Base-by-base conservation (phyloP, 2,329 filamentous ascomycete genomes). In the Bipolaris bicolor region DNA sequence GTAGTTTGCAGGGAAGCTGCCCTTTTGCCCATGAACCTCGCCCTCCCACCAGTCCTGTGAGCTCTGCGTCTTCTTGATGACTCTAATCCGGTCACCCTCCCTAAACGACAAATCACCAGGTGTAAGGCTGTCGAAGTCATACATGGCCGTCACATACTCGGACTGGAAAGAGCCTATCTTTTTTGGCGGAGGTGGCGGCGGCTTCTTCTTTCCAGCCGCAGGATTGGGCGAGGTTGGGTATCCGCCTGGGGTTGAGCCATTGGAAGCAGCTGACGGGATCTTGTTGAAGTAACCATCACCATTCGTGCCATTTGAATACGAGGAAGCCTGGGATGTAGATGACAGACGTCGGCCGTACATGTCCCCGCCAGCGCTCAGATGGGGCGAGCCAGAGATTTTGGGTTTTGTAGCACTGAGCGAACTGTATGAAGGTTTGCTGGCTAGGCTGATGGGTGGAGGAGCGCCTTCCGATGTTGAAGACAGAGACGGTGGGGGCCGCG, bases 41-140 rank as follows among this genome's bases (percentile, higher is more conserved):
- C 91, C 91, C 60, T 91, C 85, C 91, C 91, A 96, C 91, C 91
- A 96, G 72, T 95, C 91, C 76, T 95, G 89, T 20, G 86, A 88
- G 60, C 88, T 92, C 6, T 86, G 84, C 2, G 91, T 95, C 79
- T 89, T 91, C 79, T 90, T 90, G 31, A 92, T 71, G 3, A 96
- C 88, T 44, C 83, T 85, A 65, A 96, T 96, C 48, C 84, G 82
- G 68, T 95, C 91, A 1, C 91, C 91, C 74, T 93, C 89, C 29
- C 81, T 81, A 71, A 96, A 96, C 2, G 83, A 83, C 49, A 96
- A 73, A 73, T 96, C 91, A 0, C 89, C 90, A 1, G 79, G 75
- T 6, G 83, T 84, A 69, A 92, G 87, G 0, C 89, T 90, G 1
- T 82, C 81, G 71, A 92, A 96, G 63, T 89, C 84, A 74, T 91